These are phyloP conservation scores for Tilletia setariae DNA, from an alignment of 1,284 basidiomycete species.

Conservation along the genomic window DNA sequence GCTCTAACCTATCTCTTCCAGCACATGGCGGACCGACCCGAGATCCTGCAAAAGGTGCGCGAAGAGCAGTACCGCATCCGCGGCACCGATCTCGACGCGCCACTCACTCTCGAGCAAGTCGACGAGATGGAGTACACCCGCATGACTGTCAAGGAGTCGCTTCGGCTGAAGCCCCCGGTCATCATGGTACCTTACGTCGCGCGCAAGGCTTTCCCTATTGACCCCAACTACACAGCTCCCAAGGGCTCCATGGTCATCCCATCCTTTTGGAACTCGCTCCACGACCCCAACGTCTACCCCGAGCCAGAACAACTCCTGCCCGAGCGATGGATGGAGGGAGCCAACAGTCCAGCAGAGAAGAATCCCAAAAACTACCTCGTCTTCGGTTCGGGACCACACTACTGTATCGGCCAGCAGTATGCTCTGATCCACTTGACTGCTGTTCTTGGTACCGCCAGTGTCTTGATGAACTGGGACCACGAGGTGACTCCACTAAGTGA, in stretches of 20 bases:
- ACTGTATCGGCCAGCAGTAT: slow-evolving; percentile 88
- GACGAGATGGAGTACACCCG: slow-evolving; percentile 90
- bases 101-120: slow-evolving; percentile 82
- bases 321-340: slow-evolving; percentile 86
- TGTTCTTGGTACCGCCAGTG: slow-evolving; percentile 77
- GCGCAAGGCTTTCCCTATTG: slow-evolving; percentile 85
- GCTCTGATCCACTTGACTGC: slow-evolving; percentile 86
- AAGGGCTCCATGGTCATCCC: slow-evolving; percentile 91
- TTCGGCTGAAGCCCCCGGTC: slow-evolving; percentile 79
- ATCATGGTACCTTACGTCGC: slow-evolving; percentile 84
- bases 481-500: slow-evolving; percentile 73
- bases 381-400: slow-evolving; percentile 79
- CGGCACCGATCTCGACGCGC: slow-evolving; percentile 71
- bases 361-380: slow-evolving; percentile 94
- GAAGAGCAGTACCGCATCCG: slow-evolving; percentile 86
- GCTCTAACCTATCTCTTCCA: slow-evolving; percentile 86
- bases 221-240: slow-evolving; percentile 84
- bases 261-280: slow-evolving; percentile 84
- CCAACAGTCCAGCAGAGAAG: slow-evolving; percentile 70
- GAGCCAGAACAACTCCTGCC: slow-evolving; percentile 79
- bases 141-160: slow-evolving; percentile 86
- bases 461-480: slow-evolving; percentile 84
- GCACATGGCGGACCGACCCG: slow-evolving; percentile 87
- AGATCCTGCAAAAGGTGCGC: slow-evolving; percentile 80
- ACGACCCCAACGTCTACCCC: slow-evolving; percentile 83